These are phyloP conservation scores for Kazachstania sp. DNA, from an alignment of 1,139 yeast species.

Conservation along the genomic window DNA sequence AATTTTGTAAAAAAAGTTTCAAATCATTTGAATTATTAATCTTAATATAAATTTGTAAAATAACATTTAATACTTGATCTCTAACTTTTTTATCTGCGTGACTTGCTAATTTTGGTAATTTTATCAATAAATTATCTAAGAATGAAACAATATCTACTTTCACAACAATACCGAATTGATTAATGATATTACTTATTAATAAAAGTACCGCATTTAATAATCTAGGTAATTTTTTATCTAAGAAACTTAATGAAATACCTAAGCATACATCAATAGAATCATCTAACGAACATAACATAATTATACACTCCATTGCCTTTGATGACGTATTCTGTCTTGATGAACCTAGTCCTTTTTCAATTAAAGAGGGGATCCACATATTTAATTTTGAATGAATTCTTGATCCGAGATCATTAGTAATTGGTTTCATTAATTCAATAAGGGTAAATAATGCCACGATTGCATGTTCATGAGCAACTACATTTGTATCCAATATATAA, in stretches of 20 bases:
- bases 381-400: background rate
- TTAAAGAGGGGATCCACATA: conserved; percentile 47
- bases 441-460: conserved; percentile 36
- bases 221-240: conserved; percentile 65
- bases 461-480: conserved; percentile 90
- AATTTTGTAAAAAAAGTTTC: conserved; percentile 37
- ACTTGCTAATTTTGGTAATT: conserved; percentile 60
- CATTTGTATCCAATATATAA: conserved; percentile 69
- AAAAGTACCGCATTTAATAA: conserved; percentile 35
- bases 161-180: conserved; percentile 57
- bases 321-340: conserved; percentile 68
- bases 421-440: conserved; percentile 7
- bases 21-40: conserved; percentile 58
- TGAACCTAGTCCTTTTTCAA: conserved; percentile 68
- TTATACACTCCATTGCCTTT: conserved; percentile 52
- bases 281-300: conserved; percentile 58
- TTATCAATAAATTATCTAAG: conserved; percentile 15
- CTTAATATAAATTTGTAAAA: conserved; percentile 70
- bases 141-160: conserved; percentile 45
- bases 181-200: conserved; percentile 32
- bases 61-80: conserved; percentile 61
- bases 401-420: background rate
- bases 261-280: conserved; percentile 52
- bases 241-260: conserved; percentile 57
- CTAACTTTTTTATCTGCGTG: conserved; percentile 88